phyloP scores from a whole-genome alignment of 2,329 filamentous ascomycete genomes.

The Pseudogymnoascus sp. region DNA sequence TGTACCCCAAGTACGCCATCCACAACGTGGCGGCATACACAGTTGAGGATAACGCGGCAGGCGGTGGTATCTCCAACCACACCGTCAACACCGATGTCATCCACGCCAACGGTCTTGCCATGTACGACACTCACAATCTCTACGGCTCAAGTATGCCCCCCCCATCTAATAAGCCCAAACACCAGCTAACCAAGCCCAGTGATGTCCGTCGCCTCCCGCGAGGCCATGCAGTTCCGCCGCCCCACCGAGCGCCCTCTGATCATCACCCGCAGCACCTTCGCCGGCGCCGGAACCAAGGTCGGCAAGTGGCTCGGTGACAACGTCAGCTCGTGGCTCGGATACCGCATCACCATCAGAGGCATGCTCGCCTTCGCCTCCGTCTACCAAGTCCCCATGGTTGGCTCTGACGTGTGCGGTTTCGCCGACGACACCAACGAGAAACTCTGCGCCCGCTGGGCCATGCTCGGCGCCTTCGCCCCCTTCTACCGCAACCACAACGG shows the following conservation, averaged over 20 bases:
- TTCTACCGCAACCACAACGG: constrained; percentile 72
- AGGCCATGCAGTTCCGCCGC: constrained; percentile 59
- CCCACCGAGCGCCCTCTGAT: constrained; percentile 60
- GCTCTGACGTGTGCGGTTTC: constrained; percentile 73
- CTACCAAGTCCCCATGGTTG: constrained; percentile 63
- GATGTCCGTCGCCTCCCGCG: constrained; percentile 61
- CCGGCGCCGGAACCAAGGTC: constrained; percentile 60
- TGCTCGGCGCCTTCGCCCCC: constrained; percentile 63
- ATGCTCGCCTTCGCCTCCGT: constrained; percentile 56
- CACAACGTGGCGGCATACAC: constrained; percentile 51
- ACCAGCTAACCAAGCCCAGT: constrained; percentile 31
- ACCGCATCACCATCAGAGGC: constrained; percentile 50
- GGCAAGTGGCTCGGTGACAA: constrained; percentile 57
- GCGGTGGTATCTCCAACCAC: constrained; percentile 45
- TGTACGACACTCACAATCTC: constrained; percentile 72
- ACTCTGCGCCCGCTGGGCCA: constrained; percentile 70
- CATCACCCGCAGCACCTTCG: constrained; percentile 70
- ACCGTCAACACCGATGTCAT: constrained; percentile 62
- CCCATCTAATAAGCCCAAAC: background rate
- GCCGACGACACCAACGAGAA: constrained; percentile 57
- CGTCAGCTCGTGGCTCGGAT: constrained; percentile 49
- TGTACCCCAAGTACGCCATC: constrained; percentile 59
- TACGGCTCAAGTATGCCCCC: constrained; percentile 53
- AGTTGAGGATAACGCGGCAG: constrained; percentile 35
- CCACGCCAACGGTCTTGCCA: constrained; percentile 58